Percentiles rank a stretch among this genome's conserved stretches.
Conservation (phyloP, 768 basidiomycete species). For the Naganishia kalamii region DNA sequence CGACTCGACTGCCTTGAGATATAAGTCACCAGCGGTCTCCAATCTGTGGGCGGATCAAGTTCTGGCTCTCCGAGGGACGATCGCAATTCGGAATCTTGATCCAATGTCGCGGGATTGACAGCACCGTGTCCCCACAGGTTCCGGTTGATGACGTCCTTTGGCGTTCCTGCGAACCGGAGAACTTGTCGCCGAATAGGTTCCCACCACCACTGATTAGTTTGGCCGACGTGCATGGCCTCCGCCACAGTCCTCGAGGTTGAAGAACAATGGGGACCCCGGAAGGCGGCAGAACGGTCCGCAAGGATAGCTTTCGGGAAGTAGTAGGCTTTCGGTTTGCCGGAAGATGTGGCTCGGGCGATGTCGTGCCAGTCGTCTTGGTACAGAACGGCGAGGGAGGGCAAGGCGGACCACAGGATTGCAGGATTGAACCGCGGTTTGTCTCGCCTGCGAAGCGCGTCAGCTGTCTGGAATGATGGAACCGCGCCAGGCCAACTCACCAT, state of each 20-base stretch:
- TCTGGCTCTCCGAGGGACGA: not conserved
- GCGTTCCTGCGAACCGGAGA: constrained; percentile 61
- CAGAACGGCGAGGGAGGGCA: constrained; percentile 55
- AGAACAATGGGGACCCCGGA: constrained; percentile 62
- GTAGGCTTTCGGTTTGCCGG: constrained; percentile 52
- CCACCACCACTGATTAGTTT: constrained; percentile 65
- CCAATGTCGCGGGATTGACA: constrained; percentile 31
- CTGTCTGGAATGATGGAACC: no score
- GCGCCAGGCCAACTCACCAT: constrained; percentile 29
- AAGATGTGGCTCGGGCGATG: constrained; percentile 48
- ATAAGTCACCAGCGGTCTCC: constrained; percentile 78
- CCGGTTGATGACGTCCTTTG: constrained; percentile 36
- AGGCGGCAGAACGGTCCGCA: constrained; percentile 69
- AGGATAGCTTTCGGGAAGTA: constrained; percentile 65
- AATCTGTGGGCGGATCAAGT: constrained; percentile 22
- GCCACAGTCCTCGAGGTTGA: constrained; percentile 63
- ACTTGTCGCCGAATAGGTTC: constrained; percentile 63
- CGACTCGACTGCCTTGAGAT: constrained; percentile 74
- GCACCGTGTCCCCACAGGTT: constrained; percentile 41
- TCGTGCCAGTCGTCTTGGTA: constrained; percentile 71
- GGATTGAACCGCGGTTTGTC: constrained; percentile 70
- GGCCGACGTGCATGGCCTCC: constrained; percentile 51
- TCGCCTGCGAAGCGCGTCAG: constrained; percentile 48
- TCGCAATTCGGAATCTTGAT: constrained; percentile 6
- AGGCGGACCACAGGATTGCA: constrained; percentile 66